Evolutionary conservation across 2,329 filamentous ascomycete genomes (phyloP), one percentile per base, ranked within the genome.

Genomic region (Colletotrichum sp.): DNA sequence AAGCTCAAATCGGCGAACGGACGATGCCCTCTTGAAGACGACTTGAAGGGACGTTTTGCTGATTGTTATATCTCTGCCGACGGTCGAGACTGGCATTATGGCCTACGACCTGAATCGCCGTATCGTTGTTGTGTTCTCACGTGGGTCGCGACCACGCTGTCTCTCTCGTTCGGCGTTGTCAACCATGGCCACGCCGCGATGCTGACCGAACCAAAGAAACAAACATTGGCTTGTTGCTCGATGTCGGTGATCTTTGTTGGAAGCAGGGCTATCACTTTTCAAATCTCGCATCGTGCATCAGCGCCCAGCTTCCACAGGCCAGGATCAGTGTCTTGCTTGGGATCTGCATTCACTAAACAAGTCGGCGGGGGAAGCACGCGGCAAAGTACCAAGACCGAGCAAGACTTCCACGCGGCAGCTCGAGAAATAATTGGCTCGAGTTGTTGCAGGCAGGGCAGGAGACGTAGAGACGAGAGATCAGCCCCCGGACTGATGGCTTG

Each of bases 1-100:
- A 73, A 52, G 71, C 59, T 60, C 59, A 60, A 34, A 76, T 76
- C 74, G 74, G 70, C 70, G 70, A 59, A 73, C 74, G 60, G 70
- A 69, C 70, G 12, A 30, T 39, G 24, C 36, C 32, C 28, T 18
- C 24, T 32, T 52, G 5, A 34, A 67, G 10, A 67, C n/a, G 69
- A 63, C 12, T 22, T 34, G n/a, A 13, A 24, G 24, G 32, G 22
- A 34, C 22, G 63, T 52, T 16, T 18, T 18, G 44, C 13, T 13
- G 7, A 30, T 57, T 15, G 28, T 30, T 57, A 48, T 36, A 28
- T 72, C 2, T 30, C 30, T 55, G 24, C 39, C 15, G 44, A n/a
- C 24, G 18, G 63, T n/a, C 16, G 39, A 52, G 32, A 71, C 18
- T 24, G n/a, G 9, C 16, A 22, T 16, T 10, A 34, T 9, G 16